Evolutionary conservation across 2,329 filamentous ascomycete genomes (phyloP).

Genomic region (Epichloe brachyelytri): DNA sequence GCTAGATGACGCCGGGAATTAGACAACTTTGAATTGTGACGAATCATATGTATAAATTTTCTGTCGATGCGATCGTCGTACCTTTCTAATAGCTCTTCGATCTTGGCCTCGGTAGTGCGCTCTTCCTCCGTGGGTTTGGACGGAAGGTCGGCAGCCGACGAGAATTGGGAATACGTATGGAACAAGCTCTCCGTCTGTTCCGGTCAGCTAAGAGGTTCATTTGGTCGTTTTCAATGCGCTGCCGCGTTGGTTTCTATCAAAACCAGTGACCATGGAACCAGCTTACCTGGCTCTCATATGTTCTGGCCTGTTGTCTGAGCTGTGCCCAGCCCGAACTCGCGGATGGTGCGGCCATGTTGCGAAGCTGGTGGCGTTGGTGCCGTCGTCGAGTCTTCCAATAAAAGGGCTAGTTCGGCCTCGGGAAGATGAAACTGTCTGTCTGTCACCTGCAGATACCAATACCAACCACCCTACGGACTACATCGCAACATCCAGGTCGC

Average conservation of each 20-base stretch:
- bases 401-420: neutral
- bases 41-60: neutral
- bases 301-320: slow-evolving; percentile 80
- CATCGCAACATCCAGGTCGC: neutral
- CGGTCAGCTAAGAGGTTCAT: neutral
- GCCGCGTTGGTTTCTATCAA: neutral
- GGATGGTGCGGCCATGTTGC: slow-evolving; percentile 37
- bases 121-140: slow-evolving; percentile 80
- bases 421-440: neutral
- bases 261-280: neutral
- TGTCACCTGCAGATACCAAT: neutral
- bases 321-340: slow-evolving; percentile 73
- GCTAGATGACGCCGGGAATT: slow-evolving; percentile 34
- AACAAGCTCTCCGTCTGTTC: slow-evolving; percentile 69
- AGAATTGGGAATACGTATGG: slow-evolving; percentile 84
- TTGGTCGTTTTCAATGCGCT: neutral
- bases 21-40: neutral
- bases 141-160: slow-evolving; percentile 65
- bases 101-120: slow-evolving; percentile 60
- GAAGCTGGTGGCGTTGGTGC: neutral
- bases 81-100: slow-evolving; percentile 75
- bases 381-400: neutral
- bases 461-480: neutral
- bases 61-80: neutral
- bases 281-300: slow-evolving; percentile 75